These are phyloP conservation scores for Plantago elongata DNA, from an alignment of 257 asterid species.

Conservation along the genomic window DNA sequence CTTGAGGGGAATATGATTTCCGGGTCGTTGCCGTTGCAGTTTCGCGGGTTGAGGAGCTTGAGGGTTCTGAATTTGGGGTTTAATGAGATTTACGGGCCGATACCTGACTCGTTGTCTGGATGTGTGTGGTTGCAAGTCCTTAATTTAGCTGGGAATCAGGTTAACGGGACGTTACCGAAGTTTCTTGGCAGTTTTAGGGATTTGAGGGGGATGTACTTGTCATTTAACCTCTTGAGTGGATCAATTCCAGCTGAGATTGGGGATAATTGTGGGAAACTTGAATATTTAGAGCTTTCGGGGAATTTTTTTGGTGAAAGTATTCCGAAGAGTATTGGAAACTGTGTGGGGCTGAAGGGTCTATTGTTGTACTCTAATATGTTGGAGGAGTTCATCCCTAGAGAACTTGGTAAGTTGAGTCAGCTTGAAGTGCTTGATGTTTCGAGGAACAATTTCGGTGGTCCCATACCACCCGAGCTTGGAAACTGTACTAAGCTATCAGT, in stretches of 20 bases:
- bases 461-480: conserved; percentile 58
- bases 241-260: conserved; percentile 68
- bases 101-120: conserved; percentile 51
- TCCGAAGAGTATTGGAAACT: conserved; percentile 67
- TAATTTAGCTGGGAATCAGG: conserved; percentile 78
- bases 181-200: conserved; percentile 49
- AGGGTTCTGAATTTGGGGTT: conserved; percentile 76
- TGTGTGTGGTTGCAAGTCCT: conserved; percentile 47
- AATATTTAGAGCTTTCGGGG: conserved; percentile 76
- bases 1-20: conserved; percentile 77
- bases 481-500: conserved; percentile 61
- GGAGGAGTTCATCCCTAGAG: conserved; percentile 66
- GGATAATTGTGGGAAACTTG: conserved; percentile 59
- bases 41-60: conserved; percentile 58
- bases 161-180: conserved; percentile 58
- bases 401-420: conserved; percentile 59
- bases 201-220: conserved; percentile 71
- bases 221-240: conserved; percentile 71
- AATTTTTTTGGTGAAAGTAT: conserved; percentile 50
- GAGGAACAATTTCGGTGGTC: conserved; percentile 75
- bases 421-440: conserved; percentile 83
- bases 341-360: conserved; percentile 52
- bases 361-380: conserved; percentile 66
- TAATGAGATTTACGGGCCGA: conserved; percentile 51
- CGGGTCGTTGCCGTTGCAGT: conserved; percentile 49